Base-by-base conservation (phyloP, 495 filamentous ascomycete genomes). In the Poronia punctata region DNA sequence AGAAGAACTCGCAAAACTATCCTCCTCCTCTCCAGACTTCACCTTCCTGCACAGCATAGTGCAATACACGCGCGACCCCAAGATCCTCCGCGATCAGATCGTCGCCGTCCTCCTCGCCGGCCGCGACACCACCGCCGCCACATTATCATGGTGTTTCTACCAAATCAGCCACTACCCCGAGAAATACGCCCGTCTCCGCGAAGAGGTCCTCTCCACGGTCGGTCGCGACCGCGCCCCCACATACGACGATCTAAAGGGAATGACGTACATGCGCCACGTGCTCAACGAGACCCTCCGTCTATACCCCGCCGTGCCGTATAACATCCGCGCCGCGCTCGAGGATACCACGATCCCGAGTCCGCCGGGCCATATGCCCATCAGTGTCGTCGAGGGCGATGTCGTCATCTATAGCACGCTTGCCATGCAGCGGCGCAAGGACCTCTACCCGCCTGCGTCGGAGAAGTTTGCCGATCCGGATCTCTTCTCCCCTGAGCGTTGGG, bases 21-120 rank as follows among this genome's bases (percentile, higher is more conserved):
- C 62, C 33, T 58, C 56, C 39, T 66, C 63, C 0, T 59, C 62
- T 45, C 60, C 51, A 18, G 47, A 64, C 28, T 64, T 59, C 35
- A 65, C 65, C 18, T 76, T 77, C 52, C 53, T 78, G 18, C 64
- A 70, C 28, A 67, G 61, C 38, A 62, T 78, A 10, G 61, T 58
- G 5, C 54, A 60, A 5, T 60, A 61, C 35, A 65, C 67, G 2
- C 57, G 66, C 16, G 69, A 75, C 38, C 56, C 64, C 5, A 53
- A 59, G 24, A 59, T 73, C 0, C 60, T 84, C 18, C 75, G 79
- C 23, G 74, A 77, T 44, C 74, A 82, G 50, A 57, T 79, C 24
- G 55, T 80, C 38, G 66, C 70, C 29, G 62, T 82, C 10, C 60
- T 84, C 23, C 43, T 81, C 7, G 79, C 79, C 2, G 78, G 79